Evolutionary conservation across 148 eudicot species (phyloP).

Genomic region (Selenicereus undatus): DNA sequence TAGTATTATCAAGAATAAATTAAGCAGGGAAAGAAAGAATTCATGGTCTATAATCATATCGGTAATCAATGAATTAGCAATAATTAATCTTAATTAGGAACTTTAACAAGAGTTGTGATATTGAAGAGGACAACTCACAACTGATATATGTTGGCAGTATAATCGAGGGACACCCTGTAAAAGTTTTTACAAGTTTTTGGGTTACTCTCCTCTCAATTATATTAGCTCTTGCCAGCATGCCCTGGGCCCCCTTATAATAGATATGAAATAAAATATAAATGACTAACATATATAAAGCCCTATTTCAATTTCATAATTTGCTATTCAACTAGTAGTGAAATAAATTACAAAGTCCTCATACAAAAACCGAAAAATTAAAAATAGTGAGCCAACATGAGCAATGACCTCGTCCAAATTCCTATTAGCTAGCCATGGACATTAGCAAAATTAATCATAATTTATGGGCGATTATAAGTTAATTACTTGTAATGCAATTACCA

Average conservation of each 20-base stretch:
- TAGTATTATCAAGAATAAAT: background rate
- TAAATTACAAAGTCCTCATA: too few relatives aligned
- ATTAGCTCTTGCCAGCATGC: background rate
- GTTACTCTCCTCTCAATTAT: background rate
- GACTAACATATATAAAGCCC: background rate
- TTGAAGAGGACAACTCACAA: constrained; percentile 7
- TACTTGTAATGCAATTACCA: too few relatives aligned
- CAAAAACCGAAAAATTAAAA: too few relatives aligned
- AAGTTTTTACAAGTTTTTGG: background rate
- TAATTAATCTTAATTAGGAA: background rate
- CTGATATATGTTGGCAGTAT: background rate
- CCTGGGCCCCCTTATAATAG: background rate
- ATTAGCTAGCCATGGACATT: too few relatives aligned
- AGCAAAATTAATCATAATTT: too few relatives aligned
- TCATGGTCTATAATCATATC: too few relatives aligned
- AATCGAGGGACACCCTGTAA: background rate
- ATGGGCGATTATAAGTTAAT: too few relatives aligned
- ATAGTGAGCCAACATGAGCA: background rate
- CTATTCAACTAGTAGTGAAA: too few relatives aligned
- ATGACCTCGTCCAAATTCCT: background rate
- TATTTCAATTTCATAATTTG: background rate
- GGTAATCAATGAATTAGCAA: too few relatives aligned
- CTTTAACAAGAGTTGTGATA: background rate
- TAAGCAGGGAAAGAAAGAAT: background rate
- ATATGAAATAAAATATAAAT: too few relatives aligned